Evolutionary conservation across 1,284 basidiomycete species (phyloP).

Genomic region (Pascua sp.): DNA sequence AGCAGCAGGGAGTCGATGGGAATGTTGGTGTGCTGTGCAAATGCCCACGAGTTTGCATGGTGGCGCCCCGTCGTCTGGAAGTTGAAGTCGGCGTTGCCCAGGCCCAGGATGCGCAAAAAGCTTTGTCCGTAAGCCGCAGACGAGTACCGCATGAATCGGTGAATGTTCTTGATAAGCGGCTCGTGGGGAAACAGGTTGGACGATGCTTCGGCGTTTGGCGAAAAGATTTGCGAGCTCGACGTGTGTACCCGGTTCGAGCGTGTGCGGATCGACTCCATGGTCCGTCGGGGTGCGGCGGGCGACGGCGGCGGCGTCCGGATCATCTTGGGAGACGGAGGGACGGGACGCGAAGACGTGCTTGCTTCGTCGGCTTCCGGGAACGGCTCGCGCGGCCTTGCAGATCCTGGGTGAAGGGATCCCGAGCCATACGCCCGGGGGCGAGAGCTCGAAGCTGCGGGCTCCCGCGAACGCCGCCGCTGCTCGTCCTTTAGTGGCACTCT

Average conservation of each 20-base stretch:
- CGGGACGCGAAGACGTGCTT: no score
- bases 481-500: no score
- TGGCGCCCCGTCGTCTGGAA: conserved; percentile 52
- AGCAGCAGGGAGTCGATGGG: conserved; percentile 53
- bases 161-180: conserved; percentile 52
- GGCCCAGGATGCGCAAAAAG: conserved; percentile 53
- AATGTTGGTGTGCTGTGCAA: conserved; percentile 52
- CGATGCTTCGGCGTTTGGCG: conserved; percentile 17
- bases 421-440: no score
- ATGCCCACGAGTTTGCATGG: conserved; percentile 52
- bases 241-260: conserved; percentile 18
- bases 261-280: conserved; percentile 17
- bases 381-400: no score
- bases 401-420: no score
- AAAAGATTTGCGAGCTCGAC: conserved; percentile 17
- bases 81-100: conserved; percentile 51
- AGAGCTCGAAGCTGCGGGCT: no score
- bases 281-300: not conserved
- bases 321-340: no score
- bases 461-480: no score
- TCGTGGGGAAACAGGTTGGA: conserved; percentile 48
- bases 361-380: no score
- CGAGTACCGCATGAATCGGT: conserved; percentile 53
- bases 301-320: not conserved
- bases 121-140: conserved; percentile 52